Evolutionary conservation across 306 rosid genomes (phyloP).

Genomic region (Cyclanthera cordifolia): DNA sequence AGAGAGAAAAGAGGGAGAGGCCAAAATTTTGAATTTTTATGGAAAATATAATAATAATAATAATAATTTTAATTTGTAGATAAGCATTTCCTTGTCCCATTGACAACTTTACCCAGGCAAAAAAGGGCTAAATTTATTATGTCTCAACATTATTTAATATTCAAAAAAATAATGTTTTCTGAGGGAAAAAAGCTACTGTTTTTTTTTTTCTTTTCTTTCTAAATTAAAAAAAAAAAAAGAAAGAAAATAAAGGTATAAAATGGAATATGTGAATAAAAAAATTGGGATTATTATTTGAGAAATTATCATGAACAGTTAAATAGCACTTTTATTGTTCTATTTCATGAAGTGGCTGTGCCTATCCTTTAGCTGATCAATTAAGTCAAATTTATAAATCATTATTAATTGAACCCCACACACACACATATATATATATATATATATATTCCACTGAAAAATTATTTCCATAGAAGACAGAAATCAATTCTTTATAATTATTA

Average conservation of each 20-base stretch:
- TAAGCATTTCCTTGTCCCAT: background rate
- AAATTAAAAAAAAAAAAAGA: background rate
- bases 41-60: background rate
- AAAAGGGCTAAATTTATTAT: slow-evolving; percentile 4
- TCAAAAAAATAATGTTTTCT: too few species aligned
- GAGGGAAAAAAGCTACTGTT: background rate
- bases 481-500: background rate
- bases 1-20: slow-evolving; percentile 1
- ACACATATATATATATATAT: too few species aligned
- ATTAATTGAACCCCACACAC: slow-evolving; percentile 2
- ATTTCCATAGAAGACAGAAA: background rate
- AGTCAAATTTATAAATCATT: slow-evolving; percentile 9
- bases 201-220: background rate
- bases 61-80: background rate
- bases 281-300: slow-evolving; percentile 4
- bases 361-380: slow-evolving; percentile 5
- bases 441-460: background rate
- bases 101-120: slow-evolving; percentile 7
- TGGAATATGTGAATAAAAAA: background rate
- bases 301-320: slow-evolving; percentile 12
- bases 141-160: background rate
- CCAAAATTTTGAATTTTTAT: background rate
- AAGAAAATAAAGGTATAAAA: background rate
- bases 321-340: slow-evolving; percentile 3
- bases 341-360: slow-evolving; percentile 9